Conservation (phyloP, 1,139 yeast species). For the Geotrichum klebahnii region DNA sequence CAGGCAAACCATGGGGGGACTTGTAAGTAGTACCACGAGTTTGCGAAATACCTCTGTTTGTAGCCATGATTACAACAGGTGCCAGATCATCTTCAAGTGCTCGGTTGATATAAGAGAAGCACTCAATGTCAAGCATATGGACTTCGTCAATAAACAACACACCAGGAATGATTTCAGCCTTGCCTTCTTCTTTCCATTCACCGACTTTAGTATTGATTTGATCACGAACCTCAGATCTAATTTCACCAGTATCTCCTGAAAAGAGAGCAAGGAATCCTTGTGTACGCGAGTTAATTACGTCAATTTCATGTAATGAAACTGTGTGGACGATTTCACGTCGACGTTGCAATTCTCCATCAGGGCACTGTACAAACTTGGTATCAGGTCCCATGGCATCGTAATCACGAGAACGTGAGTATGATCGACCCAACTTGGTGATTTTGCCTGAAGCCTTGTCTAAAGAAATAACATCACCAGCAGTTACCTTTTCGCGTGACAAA, state of each 20-base stretch:
- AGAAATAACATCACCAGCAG: constrained; percentile 95
- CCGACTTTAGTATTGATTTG: constrained; percentile 96
- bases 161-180: constrained; percentile 98
- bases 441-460: constrained; percentile 95
- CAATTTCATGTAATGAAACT: constrained; percentile 94
- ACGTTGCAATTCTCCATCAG: constrained; percentile 96
- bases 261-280: constrained; percentile 96
- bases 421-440: constrained; percentile 88
- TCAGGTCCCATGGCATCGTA: constrained; percentile 99
- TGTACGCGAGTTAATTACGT: constrained; percentile 94
- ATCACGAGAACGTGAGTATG: constrained; percentile 92
- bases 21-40: constrained; percentile 92
- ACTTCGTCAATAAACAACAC: constrained; percentile 97
- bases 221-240: constrained; percentile 90
- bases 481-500: constrained; percentile 85
- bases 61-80: constrained; percentile 97
- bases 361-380: constrained; percentile 94
- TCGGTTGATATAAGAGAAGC: constrained; percentile 91
- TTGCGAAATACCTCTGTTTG: constrained; percentile 87
- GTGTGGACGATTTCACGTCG: constrained; percentile 95
- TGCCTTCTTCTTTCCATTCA: constrained; percentile 99
- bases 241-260: constrained; percentile 97
- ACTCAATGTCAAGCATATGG: constrained; percentile 96
- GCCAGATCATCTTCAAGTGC: constrained; percentile 96
- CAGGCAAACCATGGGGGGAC: constrained; percentile 95